phyloP scores from a whole-genome alignment of 2,329 filamentous ascomycete species.

The Aureobasidium sp. region DNA sequence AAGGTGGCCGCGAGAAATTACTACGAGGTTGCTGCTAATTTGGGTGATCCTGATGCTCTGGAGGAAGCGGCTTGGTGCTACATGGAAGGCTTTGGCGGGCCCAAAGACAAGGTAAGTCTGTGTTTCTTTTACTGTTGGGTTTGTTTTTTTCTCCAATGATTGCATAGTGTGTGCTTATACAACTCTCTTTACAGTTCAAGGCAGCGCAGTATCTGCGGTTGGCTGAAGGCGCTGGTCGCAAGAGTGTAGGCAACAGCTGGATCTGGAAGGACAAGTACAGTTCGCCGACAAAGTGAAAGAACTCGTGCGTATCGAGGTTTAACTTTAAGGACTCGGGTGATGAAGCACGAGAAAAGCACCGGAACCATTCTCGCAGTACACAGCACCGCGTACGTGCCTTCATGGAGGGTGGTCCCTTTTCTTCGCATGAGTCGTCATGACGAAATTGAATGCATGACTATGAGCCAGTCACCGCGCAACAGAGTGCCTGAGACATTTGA shows the following conservation, averaged over 20 bases:
- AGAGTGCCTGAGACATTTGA: neutral
- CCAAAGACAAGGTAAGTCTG: constrained; percentile 82
- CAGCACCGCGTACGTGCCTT: neutral
- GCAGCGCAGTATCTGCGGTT: constrained; percentile 87
- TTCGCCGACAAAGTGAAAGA: neutral
- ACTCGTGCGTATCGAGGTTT: too few species aligned
- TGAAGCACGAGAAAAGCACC: neutral
- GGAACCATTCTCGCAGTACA: neutral
- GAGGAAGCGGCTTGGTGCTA: constrained; percentile 96
- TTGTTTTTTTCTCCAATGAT: too few species aligned
- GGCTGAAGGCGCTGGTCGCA: constrained; percentile 81
- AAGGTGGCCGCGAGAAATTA: constrained; percentile 80
- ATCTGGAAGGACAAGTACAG: constrained; percentile 97
- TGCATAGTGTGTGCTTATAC: neutral
- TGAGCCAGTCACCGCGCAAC: neutral
- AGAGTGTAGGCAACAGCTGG: constrained; percentile 91
- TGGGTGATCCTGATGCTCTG: constrained; percentile 96
- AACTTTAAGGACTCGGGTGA: neutral
- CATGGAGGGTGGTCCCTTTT: neutral
- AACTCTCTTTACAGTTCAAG: neutral
- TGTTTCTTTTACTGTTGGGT: constrained; percentile 34
- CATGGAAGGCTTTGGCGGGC: constrained; percentile 90
- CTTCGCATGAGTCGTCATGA: neutral
- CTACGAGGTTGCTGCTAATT: constrained; percentile 93
- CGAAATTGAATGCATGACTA: neutral